Base-by-base conservation (phyloP, 2,329 filamentous ascomycete genomes). In the Diaporthe amygdali region DNA sequence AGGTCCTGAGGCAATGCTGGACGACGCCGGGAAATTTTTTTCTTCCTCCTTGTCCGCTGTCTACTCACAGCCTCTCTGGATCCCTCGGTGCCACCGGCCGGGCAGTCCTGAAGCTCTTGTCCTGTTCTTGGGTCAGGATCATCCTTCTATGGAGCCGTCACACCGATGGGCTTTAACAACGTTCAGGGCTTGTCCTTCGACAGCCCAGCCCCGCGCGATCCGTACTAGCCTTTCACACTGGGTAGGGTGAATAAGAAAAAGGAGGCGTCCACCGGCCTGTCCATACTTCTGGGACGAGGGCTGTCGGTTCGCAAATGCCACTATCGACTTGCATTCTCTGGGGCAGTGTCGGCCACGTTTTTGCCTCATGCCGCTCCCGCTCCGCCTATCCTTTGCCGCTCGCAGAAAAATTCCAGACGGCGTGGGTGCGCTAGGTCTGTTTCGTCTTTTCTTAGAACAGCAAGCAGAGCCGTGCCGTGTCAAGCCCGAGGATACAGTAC, bases 361-460 rank as follows among this genome's bases (percentile, higher is more conserved):
- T 63, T 47, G 59, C 64, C 49, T 68, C 51, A 56, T 56, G 64
- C 64, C 27, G 59, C 41, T 51, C 7, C 20, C 30, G 15, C 2
- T 46, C 49, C 51, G 25, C n/a, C 39, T 17, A 46, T 46, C 25
- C 49, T 55, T 32, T 67, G 64, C 37, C 49, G 32, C 64, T 25
- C 25, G 37, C 34, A 25, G 37, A 52, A 54, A 49, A 46, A 44
- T 46, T 46, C 49, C 64, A 44, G 49, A 46, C 51, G 64, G 64
- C 22, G 37, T 34, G 64, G 49, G 2, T 55, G 34, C 37, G 64
- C 64, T 68, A 56, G 66, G 22, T 47, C 66, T 68, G 39, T 37
- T 56, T 56, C 51, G 51, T 56, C 44, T 68, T 47, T 63, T 63
- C 59, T 63, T 63, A 63, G 59, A 63, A 63, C 59, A 63, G 41